These are phyloP conservation scores for Tetraselmis chui DNA, from an alignment of 139 green algal species.

Conservation along the genomic window DNA sequence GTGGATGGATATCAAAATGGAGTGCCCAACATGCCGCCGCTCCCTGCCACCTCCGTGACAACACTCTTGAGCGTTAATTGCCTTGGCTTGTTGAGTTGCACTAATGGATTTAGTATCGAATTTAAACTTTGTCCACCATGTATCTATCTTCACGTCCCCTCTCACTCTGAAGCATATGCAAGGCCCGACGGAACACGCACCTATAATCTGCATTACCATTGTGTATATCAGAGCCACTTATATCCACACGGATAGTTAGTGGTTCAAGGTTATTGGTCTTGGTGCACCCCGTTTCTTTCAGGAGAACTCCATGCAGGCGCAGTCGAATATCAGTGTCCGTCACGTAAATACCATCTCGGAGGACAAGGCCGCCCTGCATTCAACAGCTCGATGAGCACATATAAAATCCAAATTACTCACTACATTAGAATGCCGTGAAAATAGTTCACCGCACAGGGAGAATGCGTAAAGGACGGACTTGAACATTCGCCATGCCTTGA, in stretches of 20 bases:
- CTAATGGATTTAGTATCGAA: no score
- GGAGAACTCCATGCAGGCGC: slow-evolving; percentile 40
- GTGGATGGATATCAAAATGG: slow-evolving; percentile 86
- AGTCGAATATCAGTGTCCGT: slow-evolving; percentile 42
- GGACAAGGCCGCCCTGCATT: slow-evolving; percentile 56
- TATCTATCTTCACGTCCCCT: no score
- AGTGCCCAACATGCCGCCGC: slow-evolving; percentile 78
- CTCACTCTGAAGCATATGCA: background rate
- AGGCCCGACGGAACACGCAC: background rate
- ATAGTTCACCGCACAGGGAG: background rate
- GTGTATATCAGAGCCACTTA: slow-evolving; percentile 1
- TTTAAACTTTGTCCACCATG: no score
- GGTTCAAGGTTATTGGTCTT: slow-evolving; percentile 31
- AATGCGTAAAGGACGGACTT: background rate
- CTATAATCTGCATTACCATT: slow-evolving; percentile 13
- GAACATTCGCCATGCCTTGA: slow-evolving; percentile 7
- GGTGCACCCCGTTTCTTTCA: slow-evolving; percentile 27
- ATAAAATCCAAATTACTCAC: background rate
- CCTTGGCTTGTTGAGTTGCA: no score
- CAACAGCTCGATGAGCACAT: background rate
- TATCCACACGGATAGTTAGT: background rate
- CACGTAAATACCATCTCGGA: slow-evolving; percentile 51
- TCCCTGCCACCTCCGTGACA: slow-evolving; percentile 62
- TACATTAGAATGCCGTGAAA: background rate
- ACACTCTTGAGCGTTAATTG: no score